Evolutionary conservation across 257 asterid genomes (phyloP).

Genomic region (Salvia rosmarinus): DNA sequence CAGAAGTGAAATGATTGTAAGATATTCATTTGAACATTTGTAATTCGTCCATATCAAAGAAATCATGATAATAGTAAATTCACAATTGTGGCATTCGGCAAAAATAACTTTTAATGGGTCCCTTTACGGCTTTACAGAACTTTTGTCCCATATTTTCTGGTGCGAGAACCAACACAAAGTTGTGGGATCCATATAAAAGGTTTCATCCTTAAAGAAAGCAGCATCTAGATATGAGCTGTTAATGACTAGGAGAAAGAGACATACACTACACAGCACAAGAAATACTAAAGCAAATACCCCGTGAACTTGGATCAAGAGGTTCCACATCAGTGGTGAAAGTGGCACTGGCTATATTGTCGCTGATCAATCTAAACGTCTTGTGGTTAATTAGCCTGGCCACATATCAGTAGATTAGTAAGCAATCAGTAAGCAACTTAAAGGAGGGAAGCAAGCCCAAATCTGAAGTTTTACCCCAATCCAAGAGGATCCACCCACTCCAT

Average conservation of each 20-base stretch:
- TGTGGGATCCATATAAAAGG: slow-evolving; percentile 18
- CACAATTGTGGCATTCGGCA: slow-evolving; percentile 5
- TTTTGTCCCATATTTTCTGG: neutral
- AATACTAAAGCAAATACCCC: slow-evolving; percentile 61
- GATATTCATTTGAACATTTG: neutral
- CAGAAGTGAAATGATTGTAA: neutral
- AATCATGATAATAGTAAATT: neutral
- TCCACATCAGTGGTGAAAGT: slow-evolving; percentile 63
- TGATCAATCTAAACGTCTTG: slow-evolving; percentile 87
- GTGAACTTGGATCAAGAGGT: slow-evolving; percentile 72
- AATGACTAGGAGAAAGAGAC: slow-evolving; percentile 15
- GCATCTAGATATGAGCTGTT: slow-evolving; percentile 20
- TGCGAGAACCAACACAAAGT: slow-evolving; percentile 12
- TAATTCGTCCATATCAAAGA: neutral
- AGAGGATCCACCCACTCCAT: slow-evolving; percentile 99
- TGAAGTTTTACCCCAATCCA: slow-evolving; percentile 80
- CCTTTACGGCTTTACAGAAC: neutral
- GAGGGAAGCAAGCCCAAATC: slow-evolving; percentile 14
- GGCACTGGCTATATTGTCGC: slow-evolving; percentile 62
- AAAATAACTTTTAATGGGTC: neutral
- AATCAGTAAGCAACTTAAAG: slow-evolving; percentile 22
- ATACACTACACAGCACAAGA: slow-evolving; percentile 24
- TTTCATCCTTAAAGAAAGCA: slow-evolving; percentile 26
- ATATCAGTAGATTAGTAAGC: slow-evolving; percentile 34
- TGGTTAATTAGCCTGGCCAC: slow-evolving; percentile 84